phyloP scores from a whole-genome alignment of 1,139 yeast genomes.

The Geotrichum europaeum region DNA sequence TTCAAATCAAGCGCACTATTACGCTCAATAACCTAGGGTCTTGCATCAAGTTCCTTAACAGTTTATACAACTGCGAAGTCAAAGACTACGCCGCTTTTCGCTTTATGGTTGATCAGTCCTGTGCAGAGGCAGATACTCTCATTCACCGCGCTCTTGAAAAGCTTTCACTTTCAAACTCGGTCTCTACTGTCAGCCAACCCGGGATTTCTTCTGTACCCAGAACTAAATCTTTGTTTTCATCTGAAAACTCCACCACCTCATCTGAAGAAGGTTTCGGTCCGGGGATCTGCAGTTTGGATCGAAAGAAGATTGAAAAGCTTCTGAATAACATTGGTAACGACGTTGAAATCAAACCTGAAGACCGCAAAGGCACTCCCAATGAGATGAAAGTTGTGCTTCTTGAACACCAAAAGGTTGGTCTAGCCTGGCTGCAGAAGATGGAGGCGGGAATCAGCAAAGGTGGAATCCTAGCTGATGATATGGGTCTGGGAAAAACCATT shows the following conservation, averaged over 20 bases:
- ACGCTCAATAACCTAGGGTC: conserved; percentile 1
- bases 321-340: conserved; percentile 61
- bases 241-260: not conserved
- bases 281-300: conserved; percentile 1
- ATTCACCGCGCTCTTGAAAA: conserved; percentile 1
- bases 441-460: conserved; percentile 54
- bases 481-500: conserved; percentile 91
- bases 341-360: conserved; percentile 39
- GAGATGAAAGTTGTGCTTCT: conserved; percentile 59
- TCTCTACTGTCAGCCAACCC: not conserved
- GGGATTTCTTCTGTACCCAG: not conserved
- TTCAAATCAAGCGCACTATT: not conserved
- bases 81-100: not conserved
- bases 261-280: not conserved
- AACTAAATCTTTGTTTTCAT: conserved; percentile 3
- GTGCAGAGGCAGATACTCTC: not conserved
- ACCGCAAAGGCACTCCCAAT: conserved; percentile 61
- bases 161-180: not conserved
- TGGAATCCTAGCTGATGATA: conserved; percentile 85
- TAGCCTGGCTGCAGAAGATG: conserved; percentile 71
- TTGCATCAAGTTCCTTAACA: not conserved
- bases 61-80: not conserved
- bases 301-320: conserved; percentile 46
- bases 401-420: conserved; percentile 82
- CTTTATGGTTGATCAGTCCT: not conserved